These are phyloP conservation scores for Phytophthora fragariaefolia DNA, from an alignment of 352 stramenopile species.

Conservation along the genomic window DNA sequence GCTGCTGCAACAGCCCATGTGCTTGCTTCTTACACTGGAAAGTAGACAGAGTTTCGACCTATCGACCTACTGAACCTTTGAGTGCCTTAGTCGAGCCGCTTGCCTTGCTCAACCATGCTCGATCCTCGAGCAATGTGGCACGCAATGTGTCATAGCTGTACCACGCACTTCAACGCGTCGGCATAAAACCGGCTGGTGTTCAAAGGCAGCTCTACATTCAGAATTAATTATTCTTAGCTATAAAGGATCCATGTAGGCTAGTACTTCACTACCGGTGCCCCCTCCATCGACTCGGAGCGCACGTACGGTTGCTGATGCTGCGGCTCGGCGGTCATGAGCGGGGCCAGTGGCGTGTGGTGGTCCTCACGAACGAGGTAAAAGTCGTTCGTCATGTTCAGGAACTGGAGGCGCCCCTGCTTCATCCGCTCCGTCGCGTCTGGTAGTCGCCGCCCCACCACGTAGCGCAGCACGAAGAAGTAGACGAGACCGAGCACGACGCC, in stretches of 20 bases:
- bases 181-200: too few relatives aligned
- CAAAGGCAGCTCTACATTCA: too few relatives aligned
- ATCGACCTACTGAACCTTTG: too few relatives aligned
- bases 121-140: too few relatives aligned
- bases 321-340: conserved; percentile 26
- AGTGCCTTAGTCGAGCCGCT: too few relatives aligned
- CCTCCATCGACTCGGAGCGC: conserved; percentile 21
- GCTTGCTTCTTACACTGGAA: too few relatives aligned
- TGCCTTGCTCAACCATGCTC: too few relatives aligned
- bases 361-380: conserved; percentile 34
- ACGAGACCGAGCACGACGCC: conserved; percentile 47
- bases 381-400: conserved; percentile 49
- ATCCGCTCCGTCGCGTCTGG: conserved; percentile 32
- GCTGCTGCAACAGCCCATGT: too few relatives aligned
- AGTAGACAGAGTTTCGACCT: too few relatives aligned
- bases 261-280: conserved; percentile 1
- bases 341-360: conserved; percentile 16
- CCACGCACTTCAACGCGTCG: too few relatives aligned
- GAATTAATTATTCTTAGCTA: background rate
- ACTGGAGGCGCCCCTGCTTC: conserved; percentile 32
- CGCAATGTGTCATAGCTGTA: too few relatives aligned
- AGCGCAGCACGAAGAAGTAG: conserved; percentile 57
- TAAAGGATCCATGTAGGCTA: too few relatives aligned
- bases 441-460: conserved; percentile 40
- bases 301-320: conserved; percentile 22